Evolutionary conservation across 495 filamentous ascomycete species (phyloP), one percentile per base, ranked within the genome.

Genomic region (Penicillium argentinense): DNA sequence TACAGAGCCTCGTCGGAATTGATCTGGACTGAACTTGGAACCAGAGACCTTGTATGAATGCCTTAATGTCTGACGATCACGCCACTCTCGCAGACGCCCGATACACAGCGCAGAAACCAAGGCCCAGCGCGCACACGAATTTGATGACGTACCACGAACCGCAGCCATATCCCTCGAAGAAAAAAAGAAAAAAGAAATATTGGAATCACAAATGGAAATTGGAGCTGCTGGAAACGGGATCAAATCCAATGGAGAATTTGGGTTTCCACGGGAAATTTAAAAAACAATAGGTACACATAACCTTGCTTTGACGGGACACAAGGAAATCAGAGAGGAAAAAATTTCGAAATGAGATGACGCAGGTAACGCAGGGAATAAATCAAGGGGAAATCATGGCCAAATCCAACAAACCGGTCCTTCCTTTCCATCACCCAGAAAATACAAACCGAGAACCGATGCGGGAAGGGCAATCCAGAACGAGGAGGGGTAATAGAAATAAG

Each of bases 381-480:
- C 21, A 38, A 50, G 29, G 26, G 45, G 26, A 60, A 43, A 60
- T 67, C 63, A 63, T 67, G 57, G 60, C 65, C 60, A 62, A 61
- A 45, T 54, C 62, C 61, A 57, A 56, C 57, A 57, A 68, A 53
- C 54, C 56, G 49, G 60, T 57, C 59, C 60, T 58, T 56, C 59
- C 56, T 60, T 51, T 47, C 60, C 54, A 53, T 60, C 52, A 55
- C 55, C 47, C 50, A 57, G 57, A 67, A 62, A 66, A 56, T 69
- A 70, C 64, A 74, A 59, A 45, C 56, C 49, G 59, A 60, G 59
- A 48, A 62, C 62, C 59, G 59, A 68, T 66, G 65, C 59, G 37
- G 58, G 50, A 57, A 38, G 58, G 51, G 53, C 54, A 58, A 55
- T 45, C 51, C 53, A 67, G 62, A 59, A 57, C 34, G 43, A 51